Conservation (phyloP, 1,139 yeast genomes). For the Blastobotrys malaysiensis region DNA sequence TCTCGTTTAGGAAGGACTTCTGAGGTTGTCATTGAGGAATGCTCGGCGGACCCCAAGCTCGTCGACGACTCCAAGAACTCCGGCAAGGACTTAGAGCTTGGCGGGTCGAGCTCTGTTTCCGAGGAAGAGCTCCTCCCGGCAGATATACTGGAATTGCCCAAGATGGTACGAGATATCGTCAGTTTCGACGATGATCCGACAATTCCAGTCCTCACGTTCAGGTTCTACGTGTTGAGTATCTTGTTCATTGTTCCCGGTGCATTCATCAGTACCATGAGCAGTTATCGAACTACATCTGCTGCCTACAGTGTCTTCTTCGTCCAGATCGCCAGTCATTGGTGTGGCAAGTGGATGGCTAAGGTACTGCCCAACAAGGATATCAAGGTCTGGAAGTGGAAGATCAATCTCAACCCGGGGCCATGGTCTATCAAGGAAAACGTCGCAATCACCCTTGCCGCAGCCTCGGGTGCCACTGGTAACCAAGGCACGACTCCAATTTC, state of each 20-base stretch:
- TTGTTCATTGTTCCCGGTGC: slow-evolving; percentile 46
- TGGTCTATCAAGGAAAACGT: slow-evolving; percentile 61
- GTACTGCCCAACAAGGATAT: slow-evolving; percentile 43
- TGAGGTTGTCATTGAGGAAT: background rate
- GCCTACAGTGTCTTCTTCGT: slow-evolving; percentile 16
- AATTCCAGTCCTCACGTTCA: slow-evolving; percentile 39
- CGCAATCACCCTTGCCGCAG: slow-evolving; percentile 39
- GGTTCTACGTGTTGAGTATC: slow-evolving; percentile 39
- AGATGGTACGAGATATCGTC: slow-evolving; percentile 35
- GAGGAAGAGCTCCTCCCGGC: slow-evolving; percentile 15
- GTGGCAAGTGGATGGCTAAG: slow-evolving; percentile 21
- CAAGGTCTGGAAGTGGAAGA: slow-evolving; percentile 32
- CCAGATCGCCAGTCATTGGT: slow-evolving; percentile 19
- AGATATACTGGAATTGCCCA: slow-evolving; percentile 30
- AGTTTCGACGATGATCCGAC: slow-evolving; percentile 34
- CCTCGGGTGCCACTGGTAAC: slow-evolving; percentile 15
- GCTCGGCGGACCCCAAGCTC: background rate
- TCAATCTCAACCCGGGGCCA: slow-evolving; percentile 48
- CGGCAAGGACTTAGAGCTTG: background rate
- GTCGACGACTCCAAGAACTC: background rate
- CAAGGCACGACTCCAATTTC: slow-evolving; percentile 13
- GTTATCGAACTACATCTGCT: slow-evolving; percentile 42
- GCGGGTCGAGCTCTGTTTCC: slow-evolving; percentile 2
- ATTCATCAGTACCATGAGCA: slow-evolving; percentile 44
- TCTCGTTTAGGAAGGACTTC: background rate